phyloP scores from a whole-genome alignment of 106 monocot species.

The Apostasia ramifera region DNA sequence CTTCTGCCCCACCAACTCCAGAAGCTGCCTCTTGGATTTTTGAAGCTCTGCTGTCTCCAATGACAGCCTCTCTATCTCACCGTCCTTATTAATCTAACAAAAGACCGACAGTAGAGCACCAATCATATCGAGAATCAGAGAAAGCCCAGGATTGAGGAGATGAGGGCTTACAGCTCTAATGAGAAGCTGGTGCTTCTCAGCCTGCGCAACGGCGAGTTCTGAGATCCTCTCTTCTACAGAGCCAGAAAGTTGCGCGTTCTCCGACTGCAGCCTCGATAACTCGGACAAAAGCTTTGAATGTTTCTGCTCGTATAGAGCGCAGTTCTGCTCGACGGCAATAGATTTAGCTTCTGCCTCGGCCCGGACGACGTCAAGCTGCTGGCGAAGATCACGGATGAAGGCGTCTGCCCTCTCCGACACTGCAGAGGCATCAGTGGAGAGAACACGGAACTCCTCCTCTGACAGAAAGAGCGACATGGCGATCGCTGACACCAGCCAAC shows the following conservation, averaged over 20 bases:
- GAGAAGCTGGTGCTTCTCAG: slow-evolving; percentile 71
- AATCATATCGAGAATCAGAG: neutral
- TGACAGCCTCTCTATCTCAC: slow-evolving; percentile 73
- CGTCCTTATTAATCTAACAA: slow-evolving; percentile 72
- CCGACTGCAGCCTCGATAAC: slow-evolving; percentile 42
- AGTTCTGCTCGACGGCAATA: slow-evolving; percentile 83
- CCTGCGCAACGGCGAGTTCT: slow-evolving; percentile 44
- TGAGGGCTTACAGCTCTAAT: slow-evolving; percentile 42
- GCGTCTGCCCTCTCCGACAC: slow-evolving; percentile 81
- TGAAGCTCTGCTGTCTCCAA: slow-evolving; percentile 63
- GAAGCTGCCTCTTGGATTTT: slow-evolving; percentile 66
- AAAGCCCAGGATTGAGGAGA: neutral
- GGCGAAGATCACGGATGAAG: slow-evolving; percentile 58
- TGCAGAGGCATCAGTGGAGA: slow-evolving; percentile 38
- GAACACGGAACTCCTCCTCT: slow-evolving; percentile 72
- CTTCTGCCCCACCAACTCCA: slow-evolving; percentile 71
- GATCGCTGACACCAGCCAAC: neutral
- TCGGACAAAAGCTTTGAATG: slow-evolving; percentile 57
- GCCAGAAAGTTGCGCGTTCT: slow-evolving; percentile 56
- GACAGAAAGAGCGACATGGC: slow-evolving; percentile 90
- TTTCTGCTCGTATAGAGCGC: slow-evolving; percentile 74
- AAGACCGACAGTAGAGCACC: no score
- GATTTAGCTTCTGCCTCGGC: slow-evolving; percentile 82
- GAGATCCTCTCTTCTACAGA: slow-evolving; percentile 33
- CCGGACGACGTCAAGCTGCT: slow-evolving; percentile 74